Percentiles rank a stretch among this genome's conserved stretches.
These are phyloP conservation scores for Candida sanyaensis DNA, from an alignment of 1,139 yeast genomes.

Conservation along the genomic window DNA sequence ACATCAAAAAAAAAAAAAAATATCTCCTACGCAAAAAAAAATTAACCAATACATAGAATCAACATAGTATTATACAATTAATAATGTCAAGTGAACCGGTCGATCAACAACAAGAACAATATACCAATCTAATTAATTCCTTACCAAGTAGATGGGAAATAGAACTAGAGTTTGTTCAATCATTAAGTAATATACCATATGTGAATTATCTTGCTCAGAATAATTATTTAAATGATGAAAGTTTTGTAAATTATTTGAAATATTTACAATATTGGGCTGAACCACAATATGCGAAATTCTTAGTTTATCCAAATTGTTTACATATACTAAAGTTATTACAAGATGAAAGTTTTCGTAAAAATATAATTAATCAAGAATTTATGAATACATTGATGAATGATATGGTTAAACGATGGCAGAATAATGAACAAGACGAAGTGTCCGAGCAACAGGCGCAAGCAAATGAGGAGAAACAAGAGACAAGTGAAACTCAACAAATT, in stretches of 20 bases:
- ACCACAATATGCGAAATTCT: slow-evolving; percentile 64
- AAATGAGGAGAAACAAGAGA: slow-evolving; percentile 1
- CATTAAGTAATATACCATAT: slow-evolving; percentile 78
- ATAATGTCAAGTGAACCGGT: background rate
- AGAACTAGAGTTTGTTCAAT: slow-evolving; percentile 80
- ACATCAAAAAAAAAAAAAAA: background rate
- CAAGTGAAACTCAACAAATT: background rate
- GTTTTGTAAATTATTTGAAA: slow-evolving; percentile 62
- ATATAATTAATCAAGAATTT: slow-evolving; percentile 57
- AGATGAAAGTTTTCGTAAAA: slow-evolving; percentile 55
- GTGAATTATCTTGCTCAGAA: slow-evolving; percentile 74
- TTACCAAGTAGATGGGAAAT: slow-evolving; percentile 80
- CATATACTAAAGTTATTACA: slow-evolving; percentile 63
- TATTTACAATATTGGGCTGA: slow-evolving; percentile 76
- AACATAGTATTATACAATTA: background rate
- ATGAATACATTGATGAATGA: slow-evolving; percentile 67
- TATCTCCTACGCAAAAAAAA: background rate
- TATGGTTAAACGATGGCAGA: slow-evolving; percentile 73
- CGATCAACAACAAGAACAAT: slow-evolving; percentile 8
- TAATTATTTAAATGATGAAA: slow-evolving; percentile 60
- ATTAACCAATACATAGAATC: slow-evolving; percentile 1
- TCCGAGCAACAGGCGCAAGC: background rate
- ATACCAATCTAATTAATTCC: slow-evolving; percentile 21
- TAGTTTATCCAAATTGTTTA: slow-evolving; percentile 74
- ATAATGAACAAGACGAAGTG: slow-evolving; percentile 6